Percentiles rank a stretch among this genome's conserved stretches.
Evolutionary conservation across 345 rosid species (phyloP).

Genomic region (Citrus reticulata): DNA sequence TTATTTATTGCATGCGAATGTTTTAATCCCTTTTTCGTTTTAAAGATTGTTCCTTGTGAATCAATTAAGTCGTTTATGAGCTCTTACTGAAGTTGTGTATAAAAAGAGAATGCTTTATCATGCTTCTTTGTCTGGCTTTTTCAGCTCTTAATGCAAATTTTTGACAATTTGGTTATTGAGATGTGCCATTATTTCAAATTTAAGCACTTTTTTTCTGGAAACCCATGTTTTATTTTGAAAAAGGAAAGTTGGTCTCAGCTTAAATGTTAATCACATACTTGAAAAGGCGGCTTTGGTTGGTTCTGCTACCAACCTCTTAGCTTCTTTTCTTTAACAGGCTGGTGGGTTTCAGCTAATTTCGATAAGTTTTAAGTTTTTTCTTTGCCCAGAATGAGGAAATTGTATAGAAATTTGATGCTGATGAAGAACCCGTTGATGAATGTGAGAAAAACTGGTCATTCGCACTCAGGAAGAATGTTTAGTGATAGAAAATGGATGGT

Average conservation of each 20-base stretch:
- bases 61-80: background rate
- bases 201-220: background rate
- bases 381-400: conserved; percentile 37
- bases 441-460: conserved; percentile 57
- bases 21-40: conserved; percentile 11
- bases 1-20: conserved; percentile 22
- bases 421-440: conserved; percentile 32
- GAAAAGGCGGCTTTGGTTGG: conserved; percentile 30
- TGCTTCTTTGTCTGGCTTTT: background rate
- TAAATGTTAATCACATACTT: conserved; percentile 21
- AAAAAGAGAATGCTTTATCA: background rate
- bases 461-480: conserved; percentile 60
- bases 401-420: conserved; percentile 41
- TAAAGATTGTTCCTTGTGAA: background rate
- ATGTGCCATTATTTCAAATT: background rate
- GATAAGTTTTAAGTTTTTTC: background rate
- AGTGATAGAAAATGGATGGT: conserved; percentile 80
- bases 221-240: conserved; percentile 6
- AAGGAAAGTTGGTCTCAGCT: conserved; percentile 3
- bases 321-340: conserved; percentile 18
- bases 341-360: conserved; percentile 6
- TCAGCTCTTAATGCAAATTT: conserved; percentile 1
- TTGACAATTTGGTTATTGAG: background rate
- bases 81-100: background rate
- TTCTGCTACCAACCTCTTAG: conserved; percentile 22